Evolutionary conservation across 768 basidiomycete species (phyloP).

Genomic region (Pholiota microspora): DNA sequence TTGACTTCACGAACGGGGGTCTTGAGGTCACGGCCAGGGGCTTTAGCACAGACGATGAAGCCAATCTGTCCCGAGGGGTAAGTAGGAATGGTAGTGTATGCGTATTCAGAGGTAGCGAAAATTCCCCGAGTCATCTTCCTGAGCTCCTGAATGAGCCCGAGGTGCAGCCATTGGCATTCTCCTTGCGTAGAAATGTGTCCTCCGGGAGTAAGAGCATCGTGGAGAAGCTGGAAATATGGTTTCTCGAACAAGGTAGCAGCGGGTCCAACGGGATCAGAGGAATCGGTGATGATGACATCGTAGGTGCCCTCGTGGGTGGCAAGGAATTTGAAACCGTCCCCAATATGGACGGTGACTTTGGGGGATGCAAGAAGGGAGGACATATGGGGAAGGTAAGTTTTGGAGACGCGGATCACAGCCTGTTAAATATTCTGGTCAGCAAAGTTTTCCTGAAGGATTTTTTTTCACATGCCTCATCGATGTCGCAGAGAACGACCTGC

Average conservation of each 20-base stretch:
- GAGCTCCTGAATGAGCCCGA: conserved; percentile 80
- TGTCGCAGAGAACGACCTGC: conserved; percentile 93
- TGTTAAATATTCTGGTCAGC: conserved; percentile 25
- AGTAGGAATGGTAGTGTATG: conserved; percentile 94
- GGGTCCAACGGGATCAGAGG: conserved; percentile 96
- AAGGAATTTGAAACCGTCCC: conserved; percentile 97
- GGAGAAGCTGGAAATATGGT: conserved; percentile 93
- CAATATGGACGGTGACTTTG: conserved; percentile 81
- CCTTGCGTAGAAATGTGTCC: conserved; percentile 95
- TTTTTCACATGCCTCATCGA: conserved; percentile 77
- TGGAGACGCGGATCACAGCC: conserved; percentile 95
- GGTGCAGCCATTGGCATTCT: conserved; percentile 94
- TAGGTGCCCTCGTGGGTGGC: conserved; percentile 82
- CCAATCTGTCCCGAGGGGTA: conserved; percentile 99
- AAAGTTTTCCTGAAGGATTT: not conserved
- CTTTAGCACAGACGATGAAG: conserved; percentile 87
- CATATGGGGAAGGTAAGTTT: conserved; percentile 93
- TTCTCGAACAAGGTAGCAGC: conserved; percentile 94
- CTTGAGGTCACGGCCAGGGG: conserved; percentile 62
- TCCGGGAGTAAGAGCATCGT: conserved; percentile 85
- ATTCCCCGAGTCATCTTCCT: conserved; percentile 63
- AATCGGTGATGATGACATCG: conserved; percentile 99
- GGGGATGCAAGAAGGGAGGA: conserved; percentile 75
- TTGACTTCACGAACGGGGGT: conserved; percentile 72
- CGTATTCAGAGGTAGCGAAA: conserved; percentile 86